Conservation (phyloP, 306 rosid species). For the Malus sylvestris region DNA sequence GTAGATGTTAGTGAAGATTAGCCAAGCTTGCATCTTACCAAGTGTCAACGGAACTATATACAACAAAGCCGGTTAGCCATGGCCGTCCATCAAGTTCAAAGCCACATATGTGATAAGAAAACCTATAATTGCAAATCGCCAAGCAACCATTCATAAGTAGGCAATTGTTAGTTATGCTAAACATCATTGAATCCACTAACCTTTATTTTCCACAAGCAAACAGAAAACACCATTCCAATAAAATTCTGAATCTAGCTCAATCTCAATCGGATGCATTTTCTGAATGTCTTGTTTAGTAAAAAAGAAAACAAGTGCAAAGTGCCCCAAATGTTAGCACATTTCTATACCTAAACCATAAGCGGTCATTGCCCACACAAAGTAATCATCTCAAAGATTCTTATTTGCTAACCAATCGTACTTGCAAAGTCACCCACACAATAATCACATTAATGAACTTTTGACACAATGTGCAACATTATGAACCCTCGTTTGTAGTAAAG, state of each 20-base stretch:
- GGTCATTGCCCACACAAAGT: constrained; percentile 93
- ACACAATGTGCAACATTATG: background rate
- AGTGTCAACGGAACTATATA: constrained; percentile 89
- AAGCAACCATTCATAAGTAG: background rate
- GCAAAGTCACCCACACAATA: constrained; percentile 18
- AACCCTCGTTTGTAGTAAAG: too few species aligned
- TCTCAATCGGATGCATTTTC: background rate
- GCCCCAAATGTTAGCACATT: background rate
- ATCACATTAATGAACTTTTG: constrained; percentile 8
- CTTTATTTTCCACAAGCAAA: background rate
- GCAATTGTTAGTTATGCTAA: background rate
- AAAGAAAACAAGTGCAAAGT: background rate
- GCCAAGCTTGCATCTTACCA: constrained; percentile 39
- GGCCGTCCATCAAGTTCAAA: constrained; percentile 95
- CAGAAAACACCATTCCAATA: background rate
- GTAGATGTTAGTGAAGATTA: background rate
- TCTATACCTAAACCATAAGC: constrained; percentile 93
- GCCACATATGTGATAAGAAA: constrained; percentile 86
- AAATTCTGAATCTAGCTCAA: background rate
- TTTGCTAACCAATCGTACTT: constrained; percentile 95
- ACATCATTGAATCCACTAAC: background rate
- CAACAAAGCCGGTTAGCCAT: constrained; percentile 75
- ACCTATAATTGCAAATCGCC: constrained; percentile 38
- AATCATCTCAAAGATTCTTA: constrained; percentile 66
- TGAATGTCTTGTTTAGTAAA: background rate